Evolutionary conservation across 2,329 filamentous ascomycete species (phyloP).

Genomic region (Pseudocercospora eumusae): DNA sequence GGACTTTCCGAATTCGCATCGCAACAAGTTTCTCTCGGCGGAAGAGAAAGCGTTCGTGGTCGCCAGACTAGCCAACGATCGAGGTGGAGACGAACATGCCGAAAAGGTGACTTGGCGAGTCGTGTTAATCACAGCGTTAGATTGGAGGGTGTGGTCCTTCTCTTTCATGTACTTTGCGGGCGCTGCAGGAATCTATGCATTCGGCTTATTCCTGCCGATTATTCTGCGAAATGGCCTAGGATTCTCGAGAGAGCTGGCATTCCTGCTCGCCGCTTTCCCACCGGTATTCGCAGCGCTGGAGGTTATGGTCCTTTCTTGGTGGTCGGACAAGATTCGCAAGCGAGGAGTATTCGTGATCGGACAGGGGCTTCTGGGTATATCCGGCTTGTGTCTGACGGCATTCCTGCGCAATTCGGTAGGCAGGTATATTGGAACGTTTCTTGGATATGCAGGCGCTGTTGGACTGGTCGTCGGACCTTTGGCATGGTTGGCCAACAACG

Average conservation of each 20-base stretch:
- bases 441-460: conserved; percentile 72
- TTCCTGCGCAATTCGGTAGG: conserved; percentile 59
- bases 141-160: conserved; percentile 19
- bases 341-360: conserved; percentile 71
- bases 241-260: conserved; percentile 63
- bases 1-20: conserved; percentile 57
- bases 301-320: conserved; percentile 61
- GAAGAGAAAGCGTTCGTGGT: conserved; percentile 22
- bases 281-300: conserved; percentile 65
- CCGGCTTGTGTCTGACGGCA: conserved; percentile 44
- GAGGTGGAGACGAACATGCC: conserved; percentile 10
- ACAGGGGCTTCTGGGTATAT: conserved; percentile 63
- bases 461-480: conserved; percentile 71
- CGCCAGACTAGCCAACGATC: conserved; percentile 14
- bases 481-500: conserved; percentile 81
- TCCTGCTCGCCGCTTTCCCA: conserved; percentile 71
- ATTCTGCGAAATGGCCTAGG: conserved; percentile 66
- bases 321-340: conserved; percentile 66
- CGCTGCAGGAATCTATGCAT: conserved; percentile 68
- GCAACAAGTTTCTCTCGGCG: conserved; percentile 19
- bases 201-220: conserved; percentile 77
- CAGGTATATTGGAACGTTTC: conserved; percentile 73
- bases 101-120: conserved; percentile 14
- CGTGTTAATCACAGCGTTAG: not conserved
- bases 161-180: conserved; percentile 21